A percentile compares a stretch with the other conserved stretches of the same genome.
Evolutionary conservation across 2,329 filamentous ascomycete species (phyloP).

Genomic region (Beauveria asiatica): DNA sequence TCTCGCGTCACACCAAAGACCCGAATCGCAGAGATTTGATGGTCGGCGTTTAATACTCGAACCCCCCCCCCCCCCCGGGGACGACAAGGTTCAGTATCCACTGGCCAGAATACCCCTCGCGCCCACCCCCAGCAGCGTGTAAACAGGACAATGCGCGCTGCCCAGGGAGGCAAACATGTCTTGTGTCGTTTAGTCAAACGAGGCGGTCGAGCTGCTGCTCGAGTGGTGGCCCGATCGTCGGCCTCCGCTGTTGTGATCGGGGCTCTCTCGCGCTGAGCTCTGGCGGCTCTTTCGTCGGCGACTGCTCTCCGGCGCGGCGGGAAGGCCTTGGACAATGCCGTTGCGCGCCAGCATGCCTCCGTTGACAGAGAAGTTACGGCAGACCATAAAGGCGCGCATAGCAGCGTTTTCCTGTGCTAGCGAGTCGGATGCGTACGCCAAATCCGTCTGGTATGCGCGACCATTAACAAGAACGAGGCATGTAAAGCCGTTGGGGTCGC

Average conservation of each 20-base stretch:
- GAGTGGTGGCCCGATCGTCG: conserved; percentile 50
- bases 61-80: background rate
- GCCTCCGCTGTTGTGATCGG: conserved; percentile 29
- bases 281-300: conserved; percentile 46
- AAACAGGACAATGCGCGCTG: background rate
- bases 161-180: background rate
- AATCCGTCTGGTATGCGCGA: conserved; percentile 88
- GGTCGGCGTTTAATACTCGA: background rate
- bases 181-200: conserved; percentile 39
- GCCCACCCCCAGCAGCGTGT: background rate
- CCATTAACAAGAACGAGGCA: conserved; percentile 94
- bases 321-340: conserved; percentile 59
- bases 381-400: conserved; percentile 95
- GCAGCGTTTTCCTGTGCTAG: conserved; percentile 89
- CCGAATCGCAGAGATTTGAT: background rate
- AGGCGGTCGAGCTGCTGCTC: conserved; percentile 54
- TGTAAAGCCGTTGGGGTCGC: conserved; percentile 65
- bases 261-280: conserved; percentile 38
- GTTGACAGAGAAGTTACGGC: conserved; percentile 94
- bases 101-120: background rate
- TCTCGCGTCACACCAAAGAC: background rate
- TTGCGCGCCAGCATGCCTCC: conserved; percentile 78
- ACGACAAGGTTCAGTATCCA: background rate
- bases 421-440: conserved; percentile 70
- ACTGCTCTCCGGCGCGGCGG: conserved; percentile 42